Percentiles rank a stretch among this genome's conserved stretches.
Evolutionary conservation across 2,329 filamentous ascomycete genomes (phyloP).

Genomic region (Stachybotrys echinatus): DNA sequence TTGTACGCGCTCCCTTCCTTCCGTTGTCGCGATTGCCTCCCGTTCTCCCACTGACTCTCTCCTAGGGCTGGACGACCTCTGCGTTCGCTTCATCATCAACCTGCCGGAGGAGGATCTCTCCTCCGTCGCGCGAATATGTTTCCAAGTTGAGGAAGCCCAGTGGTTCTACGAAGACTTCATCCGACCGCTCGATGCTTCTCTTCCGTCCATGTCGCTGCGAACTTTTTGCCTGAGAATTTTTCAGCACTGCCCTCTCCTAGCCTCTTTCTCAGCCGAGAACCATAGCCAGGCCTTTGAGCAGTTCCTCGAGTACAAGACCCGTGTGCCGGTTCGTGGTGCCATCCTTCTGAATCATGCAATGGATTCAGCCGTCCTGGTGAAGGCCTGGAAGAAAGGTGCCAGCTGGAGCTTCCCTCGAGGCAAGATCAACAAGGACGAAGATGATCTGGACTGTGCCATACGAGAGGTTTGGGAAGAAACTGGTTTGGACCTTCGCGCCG

Average conservation of each 20-base stretch:
- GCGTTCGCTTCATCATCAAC: conserved; percentile 97
- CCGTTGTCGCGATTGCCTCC: not conserved
- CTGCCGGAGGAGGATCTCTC: conserved; percentile 85
- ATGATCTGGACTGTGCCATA: conserved; percentile 87
- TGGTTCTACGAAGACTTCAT: conserved; percentile 99
- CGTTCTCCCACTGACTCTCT: conserved; percentile 15
- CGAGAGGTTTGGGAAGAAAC: conserved; percentile 97
- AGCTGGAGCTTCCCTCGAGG: conserved; percentile 96
- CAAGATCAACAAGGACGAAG: conserved; percentile 97
- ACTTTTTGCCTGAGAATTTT: conserved; percentile 89
- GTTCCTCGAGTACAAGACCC: conserved; percentile 90
- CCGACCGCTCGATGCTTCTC: conserved; percentile 75
- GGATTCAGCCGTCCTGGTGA: conserved; percentile 89
- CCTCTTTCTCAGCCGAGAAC: conserved; percentile 70
- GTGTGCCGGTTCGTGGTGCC: conserved; percentile 88
- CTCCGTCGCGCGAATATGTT: conserved; percentile 90
- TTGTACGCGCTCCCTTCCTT: conserved; percentile 49
- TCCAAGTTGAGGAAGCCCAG: conserved; percentile 98
- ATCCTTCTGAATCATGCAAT: conserved; percentile 92
- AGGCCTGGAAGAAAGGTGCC: conserved; percentile 95
- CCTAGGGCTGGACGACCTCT: conserved; percentile 91
- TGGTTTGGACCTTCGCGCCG: conserved; percentile 72
- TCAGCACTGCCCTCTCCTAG: conserved; percentile 85
- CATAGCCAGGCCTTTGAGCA: conserved; percentile 82
- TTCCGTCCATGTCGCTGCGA: conserved; percentile 81